phyloP scores from a whole-genome alignment of 257 asterid species.

The Thymus mandschuricus region DNA sequence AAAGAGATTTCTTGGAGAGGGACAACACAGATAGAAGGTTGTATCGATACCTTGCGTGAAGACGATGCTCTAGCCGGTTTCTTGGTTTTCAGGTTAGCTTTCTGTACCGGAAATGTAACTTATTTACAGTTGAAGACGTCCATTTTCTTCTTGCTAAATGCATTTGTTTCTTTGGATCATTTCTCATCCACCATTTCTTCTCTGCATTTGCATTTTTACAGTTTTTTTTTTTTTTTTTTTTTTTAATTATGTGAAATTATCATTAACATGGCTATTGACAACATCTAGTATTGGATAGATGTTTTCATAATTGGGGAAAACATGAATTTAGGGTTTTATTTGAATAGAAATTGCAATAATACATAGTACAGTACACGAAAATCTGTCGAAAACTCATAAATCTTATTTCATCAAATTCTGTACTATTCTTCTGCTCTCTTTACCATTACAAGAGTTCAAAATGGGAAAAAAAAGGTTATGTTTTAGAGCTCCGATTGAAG shows the following conservation, averaged over 20 bases:
- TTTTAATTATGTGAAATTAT: neutral
- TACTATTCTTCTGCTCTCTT: neutral
- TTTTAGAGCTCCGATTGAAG: constrained; percentile 37
- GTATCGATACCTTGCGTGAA: constrained; percentile 56
- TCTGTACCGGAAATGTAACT: constrained; percentile 31
- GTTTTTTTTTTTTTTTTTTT: too few species aligned
- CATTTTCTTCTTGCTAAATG: constrained; percentile 28
- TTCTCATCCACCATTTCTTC: neutral
- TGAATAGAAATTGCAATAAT: neutral
- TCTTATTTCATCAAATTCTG: neutral
- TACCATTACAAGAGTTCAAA: neutral
- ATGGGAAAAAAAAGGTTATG: neutral
- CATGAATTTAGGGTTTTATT: neutral
- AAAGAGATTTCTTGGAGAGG: constrained; percentile 66
- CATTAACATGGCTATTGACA: neutral
- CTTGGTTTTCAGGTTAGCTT: constrained; percentile 33
- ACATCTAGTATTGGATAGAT: neutral
- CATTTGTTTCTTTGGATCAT: constrained; percentile 28
- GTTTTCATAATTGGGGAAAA: neutral
- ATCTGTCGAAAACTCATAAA: neutral
- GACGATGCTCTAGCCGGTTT: neutral
- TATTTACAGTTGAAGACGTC: constrained; percentile 28
- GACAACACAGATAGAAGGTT: constrained; percentile 45
- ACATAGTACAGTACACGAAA: neutral
- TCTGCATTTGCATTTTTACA: constrained; percentile 1